These are phyloP conservation scores for Ganoderma lucidum DNA, from an alignment of 1,284 basidiomycete species.

Conservation along the genomic window DNA sequence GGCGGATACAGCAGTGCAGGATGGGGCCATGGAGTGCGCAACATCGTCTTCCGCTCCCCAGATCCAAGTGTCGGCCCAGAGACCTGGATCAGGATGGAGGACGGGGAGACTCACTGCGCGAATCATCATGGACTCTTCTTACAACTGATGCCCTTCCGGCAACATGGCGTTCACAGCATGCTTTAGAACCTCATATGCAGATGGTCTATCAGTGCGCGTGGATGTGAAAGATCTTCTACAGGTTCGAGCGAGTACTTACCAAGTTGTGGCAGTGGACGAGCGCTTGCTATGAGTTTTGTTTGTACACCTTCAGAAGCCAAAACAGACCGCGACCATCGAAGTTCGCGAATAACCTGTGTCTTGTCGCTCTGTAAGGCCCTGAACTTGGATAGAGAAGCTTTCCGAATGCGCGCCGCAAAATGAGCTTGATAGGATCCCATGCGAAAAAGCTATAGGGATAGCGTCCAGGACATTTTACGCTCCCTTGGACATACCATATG, in stretches of 20 bases:
- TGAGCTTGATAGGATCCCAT: too few relatives aligned
- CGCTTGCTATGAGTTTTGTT: background rate
- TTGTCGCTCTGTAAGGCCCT: too few relatives aligned
- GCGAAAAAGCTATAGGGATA: too few relatives aligned
- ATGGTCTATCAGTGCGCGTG: too few relatives aligned
- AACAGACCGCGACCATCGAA: background rate
- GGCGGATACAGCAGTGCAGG: conserved; percentile 62
- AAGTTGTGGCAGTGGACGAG: background rate
- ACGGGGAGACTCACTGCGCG: conserved; percentile 33
- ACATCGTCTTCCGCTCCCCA: conserved; percentile 62
- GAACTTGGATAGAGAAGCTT: too few relatives aligned
- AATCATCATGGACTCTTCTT: conserved; percentile 29
- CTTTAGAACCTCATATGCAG: background rate
- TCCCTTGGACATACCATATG: background rate
- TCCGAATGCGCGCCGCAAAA: too few relatives aligned
- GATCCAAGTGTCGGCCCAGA: conserved; percentile 53
- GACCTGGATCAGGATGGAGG: conserved; percentile 61
- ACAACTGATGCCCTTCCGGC: conserved; percentile 16
- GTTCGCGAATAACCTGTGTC: too few relatives aligned
- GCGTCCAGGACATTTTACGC: background rate
- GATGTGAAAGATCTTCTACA: background rate
- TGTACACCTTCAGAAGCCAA: background rate
- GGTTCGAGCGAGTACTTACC: too few relatives aligned
- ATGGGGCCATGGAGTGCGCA: conserved; percentile 74
- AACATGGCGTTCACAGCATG: background rate